These are phyloP conservation scores for Sclerotiophoma versabilis DNA, from an alignment of 2,329 filamentous ascomycete genomes.

Conservation along the genomic window DNA sequence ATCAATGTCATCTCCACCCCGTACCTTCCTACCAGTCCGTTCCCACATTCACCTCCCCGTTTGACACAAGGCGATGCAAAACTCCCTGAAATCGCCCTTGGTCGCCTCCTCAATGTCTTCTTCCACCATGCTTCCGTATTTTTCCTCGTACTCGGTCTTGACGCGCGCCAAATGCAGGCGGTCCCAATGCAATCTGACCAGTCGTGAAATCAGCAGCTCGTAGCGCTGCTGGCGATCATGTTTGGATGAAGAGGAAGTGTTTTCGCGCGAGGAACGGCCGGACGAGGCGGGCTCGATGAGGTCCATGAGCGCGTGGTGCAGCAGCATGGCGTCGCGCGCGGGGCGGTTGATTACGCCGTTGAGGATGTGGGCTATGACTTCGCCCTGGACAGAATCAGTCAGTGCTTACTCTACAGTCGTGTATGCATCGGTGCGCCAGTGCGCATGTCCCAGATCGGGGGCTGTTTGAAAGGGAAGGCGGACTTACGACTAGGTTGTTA, in stretches of 20 bases:
- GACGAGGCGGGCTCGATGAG: constrained; percentile 49
- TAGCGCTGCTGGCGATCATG: constrained; percentile 67
- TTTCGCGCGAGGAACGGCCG: constrained; percentile 28
- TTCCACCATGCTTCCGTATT: constrained; percentile 77
- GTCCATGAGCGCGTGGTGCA: constrained; percentile 83
- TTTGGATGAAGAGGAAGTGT: constrained; percentile 28
- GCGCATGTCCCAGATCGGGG: too few species aligned
- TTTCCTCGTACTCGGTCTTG: constrained; percentile 78
- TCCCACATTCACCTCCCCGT: constrained; percentile 23
- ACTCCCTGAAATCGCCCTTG: constrained; percentile 76
- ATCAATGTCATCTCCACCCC: not conserved
- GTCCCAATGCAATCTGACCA: constrained; percentile 95
- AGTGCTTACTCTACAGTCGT: not conserved
- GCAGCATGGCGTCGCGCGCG: constrained; percentile 86
- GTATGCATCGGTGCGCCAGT: not conserved
- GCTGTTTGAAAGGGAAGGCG: too few species aligned
- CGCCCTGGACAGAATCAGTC: constrained; percentile 67
- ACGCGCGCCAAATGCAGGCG: constrained; percentile 78
- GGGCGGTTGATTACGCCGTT: constrained; percentile 97
- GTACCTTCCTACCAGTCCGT: not conserved
- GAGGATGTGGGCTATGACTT: constrained; percentile 91
- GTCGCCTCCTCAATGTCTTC: constrained; percentile 81
- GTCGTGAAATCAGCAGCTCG: constrained; percentile 84
- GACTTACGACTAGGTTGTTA: constrained; percentile 86
- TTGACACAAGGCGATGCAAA: constrained; percentile 70